Conservation (phyloP, 1,284 basidiomycete genomes). For the Boletus smithii region DNA sequence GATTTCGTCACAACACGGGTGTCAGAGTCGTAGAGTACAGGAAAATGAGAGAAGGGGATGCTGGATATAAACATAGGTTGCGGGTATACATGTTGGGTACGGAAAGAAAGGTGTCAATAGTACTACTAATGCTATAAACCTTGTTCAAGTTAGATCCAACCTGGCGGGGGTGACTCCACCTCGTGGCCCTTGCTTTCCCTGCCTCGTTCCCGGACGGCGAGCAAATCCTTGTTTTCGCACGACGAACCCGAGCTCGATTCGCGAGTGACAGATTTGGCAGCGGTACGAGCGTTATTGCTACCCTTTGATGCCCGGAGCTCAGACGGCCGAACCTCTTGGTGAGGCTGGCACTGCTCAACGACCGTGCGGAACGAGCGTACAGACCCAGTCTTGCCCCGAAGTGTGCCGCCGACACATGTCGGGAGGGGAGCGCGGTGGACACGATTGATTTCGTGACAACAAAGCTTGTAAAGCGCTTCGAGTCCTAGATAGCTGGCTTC, state of each 20-base stretch:
- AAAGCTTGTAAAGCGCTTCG: slow-evolving; percentile 56
- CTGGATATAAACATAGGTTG: too few species aligned
- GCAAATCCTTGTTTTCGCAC: slow-evolving; percentile 29
- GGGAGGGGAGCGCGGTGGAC: slow-evolving; percentile 32
- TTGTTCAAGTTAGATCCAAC: slow-evolving; percentile 50
- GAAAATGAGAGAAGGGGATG: neutral
- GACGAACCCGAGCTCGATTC: slow-evolving; percentile 9
- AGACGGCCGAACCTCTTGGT: slow-evolving; percentile 8
- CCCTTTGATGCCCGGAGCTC: too few species aligned
- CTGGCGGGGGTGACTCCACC: slow-evolving; percentile 37
- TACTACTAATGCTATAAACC: neutral
- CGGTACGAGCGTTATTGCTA: neutral
- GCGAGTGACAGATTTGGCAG: neutral
- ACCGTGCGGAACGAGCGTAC: slow-evolving; percentile 47
- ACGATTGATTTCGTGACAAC: slow-evolving; percentile 59
- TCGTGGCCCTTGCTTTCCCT: slow-evolving; percentile 24
- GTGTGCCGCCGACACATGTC: neutral
- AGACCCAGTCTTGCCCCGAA: slow-evolving; percentile 40
- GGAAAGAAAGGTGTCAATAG: neutral
- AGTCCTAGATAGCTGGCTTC: slow-evolving; percentile 71
- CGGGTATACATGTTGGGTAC: neutral
- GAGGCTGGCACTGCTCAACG: slow-evolving; percentile 36
- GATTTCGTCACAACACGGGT: slow-evolving; percentile 6
- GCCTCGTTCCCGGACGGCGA: slow-evolving; percentile 23
- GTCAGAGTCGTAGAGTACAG: neutral